Conservation (phyloP, 75 land plant genomes). For the Cryptomeria japonica region DNA sequence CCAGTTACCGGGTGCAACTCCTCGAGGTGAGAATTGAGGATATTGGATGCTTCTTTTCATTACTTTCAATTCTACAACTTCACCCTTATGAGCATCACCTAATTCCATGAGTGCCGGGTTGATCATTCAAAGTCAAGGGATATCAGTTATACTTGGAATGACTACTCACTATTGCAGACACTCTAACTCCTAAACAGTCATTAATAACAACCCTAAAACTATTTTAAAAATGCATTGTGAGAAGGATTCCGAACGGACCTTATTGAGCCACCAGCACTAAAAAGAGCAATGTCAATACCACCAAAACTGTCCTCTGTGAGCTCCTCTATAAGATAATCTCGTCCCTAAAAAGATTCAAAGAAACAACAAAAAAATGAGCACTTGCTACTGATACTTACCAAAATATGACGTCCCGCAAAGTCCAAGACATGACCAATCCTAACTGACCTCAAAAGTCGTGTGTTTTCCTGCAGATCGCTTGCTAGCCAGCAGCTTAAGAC, state of each 20-base stretch:
- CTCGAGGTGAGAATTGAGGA: background rate
- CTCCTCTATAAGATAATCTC: constrained; percentile 73
- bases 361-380: background rate
- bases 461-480: constrained; percentile 89
- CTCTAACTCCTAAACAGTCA: background rate
- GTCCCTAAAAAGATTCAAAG: constrained; percentile 24
- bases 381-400: background rate
- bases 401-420: background rate
- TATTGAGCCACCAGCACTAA: constrained; percentile 97
- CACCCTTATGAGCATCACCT: background rate
- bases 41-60: background rate
- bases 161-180: background rate
- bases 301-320: constrained; percentile 83
- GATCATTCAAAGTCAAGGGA: background rate
- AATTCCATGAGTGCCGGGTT: background rate
- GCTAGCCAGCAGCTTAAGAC: constrained; percentile 84
- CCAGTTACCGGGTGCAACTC: background rate
- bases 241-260: constrained; percentile 18
- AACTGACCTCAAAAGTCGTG: constrained; percentile 58
- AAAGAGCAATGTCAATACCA: constrained; percentile 87
- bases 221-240: background rate
- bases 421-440: background rate
- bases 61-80: background rate
- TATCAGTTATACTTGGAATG: background rate
- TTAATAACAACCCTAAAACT: background rate